phyloP scores from a whole-genome alignment of 2,329 filamentous ascomycete genomes.

The Fusarium floridanum region DNA sequence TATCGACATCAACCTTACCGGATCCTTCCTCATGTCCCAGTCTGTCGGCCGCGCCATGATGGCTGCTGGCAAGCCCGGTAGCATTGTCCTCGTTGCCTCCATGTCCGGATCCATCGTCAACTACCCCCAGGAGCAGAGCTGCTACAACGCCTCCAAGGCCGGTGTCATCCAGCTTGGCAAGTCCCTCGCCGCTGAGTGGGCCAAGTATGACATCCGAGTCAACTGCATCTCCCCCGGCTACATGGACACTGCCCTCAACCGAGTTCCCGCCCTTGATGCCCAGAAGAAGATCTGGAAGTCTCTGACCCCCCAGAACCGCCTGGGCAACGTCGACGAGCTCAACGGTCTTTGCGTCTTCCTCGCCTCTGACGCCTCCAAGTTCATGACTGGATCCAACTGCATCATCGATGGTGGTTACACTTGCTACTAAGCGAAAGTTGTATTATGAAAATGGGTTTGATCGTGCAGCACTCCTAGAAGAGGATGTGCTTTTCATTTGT shows the following conservation, averaged over 20 bases:
- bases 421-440: slow-evolving; percentile 61
- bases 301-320: slow-evolving; percentile 78
- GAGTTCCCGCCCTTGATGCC: slow-evolving; percentile 80
- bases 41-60: slow-evolving; percentile 81
- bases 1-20: slow-evolving; percentile 86
- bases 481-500: slow-evolving; percentile 32
- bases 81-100: slow-evolving; percentile 81
- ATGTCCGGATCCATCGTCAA: slow-evolving; percentile 90
- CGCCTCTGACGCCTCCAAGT: slow-evolving; percentile 77
- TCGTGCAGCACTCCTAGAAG: slow-evolving; percentile 1
- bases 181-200: slow-evolving; percentile 87
- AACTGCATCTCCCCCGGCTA: slow-evolving; percentile 89
- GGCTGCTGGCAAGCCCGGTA: slow-evolving; percentile 76
- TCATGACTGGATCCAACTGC: slow-evolving; percentile 83
- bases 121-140: slow-evolving; percentile 85
- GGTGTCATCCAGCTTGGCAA: slow-evolving; percentile 83
- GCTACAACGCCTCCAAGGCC: slow-evolving; percentile 88
- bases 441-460: slow-evolving; percentile 4
- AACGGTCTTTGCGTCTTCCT: slow-evolving; percentile 84
- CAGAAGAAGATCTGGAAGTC: slow-evolving; percentile 87
- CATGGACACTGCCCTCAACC: slow-evolving; percentile 88
- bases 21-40: slow-evolving; percentile 82
- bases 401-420: slow-evolving; percentile 79
- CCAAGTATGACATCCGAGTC: slow-evolving; percentile 82
- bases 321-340: slow-evolving; percentile 80